Percentiles rank a stretch among this genome's conserved stretches.
These are phyloP conservation scores for Calocera viscosa DNA, from an alignment of 768 basidiomycete species.

Conservation along the genomic window DNA sequence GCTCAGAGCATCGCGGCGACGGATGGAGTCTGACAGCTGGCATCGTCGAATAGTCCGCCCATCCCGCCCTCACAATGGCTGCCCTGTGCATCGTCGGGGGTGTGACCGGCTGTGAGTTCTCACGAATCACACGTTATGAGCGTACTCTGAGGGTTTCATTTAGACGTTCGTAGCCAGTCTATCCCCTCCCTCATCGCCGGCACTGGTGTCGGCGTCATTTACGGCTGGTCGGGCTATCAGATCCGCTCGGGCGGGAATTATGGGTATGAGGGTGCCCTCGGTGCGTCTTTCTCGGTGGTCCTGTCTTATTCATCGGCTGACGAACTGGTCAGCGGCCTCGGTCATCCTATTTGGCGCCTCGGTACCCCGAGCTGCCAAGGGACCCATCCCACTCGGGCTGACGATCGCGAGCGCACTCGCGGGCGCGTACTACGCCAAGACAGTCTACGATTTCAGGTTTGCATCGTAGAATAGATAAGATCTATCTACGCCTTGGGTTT, in stretches of 20 bases:
- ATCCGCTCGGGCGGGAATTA: constrained; percentile 62
- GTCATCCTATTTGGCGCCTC: constrained; percentile 63
- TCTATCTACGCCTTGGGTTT: neutral
- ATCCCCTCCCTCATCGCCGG: constrained; percentile 76
- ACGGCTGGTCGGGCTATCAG: constrained; percentile 64
- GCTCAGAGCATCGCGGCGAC: neutral
- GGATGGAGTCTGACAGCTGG: neutral
- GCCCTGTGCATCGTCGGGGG: constrained; percentile 66
- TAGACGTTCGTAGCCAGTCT: constrained; percentile 58
- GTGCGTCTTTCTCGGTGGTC: constrained; percentile 24
- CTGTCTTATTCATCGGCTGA: neutral
- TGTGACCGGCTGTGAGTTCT: constrained; percentile 34
- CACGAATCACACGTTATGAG: no score
- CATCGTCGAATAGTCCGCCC: constrained; percentile 46
- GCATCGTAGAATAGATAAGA: neutral
- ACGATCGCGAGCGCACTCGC: constrained; percentile 48
- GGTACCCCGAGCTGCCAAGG: constrained; percentile 56
- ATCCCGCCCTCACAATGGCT: constrained; percentile 69
- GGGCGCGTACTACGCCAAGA: constrained; percentile 45
- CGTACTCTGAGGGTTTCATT: no score
- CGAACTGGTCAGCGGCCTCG: constrained; percentile 46
- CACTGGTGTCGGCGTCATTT: constrained; percentile 63
- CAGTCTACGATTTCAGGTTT: constrained; percentile 13
- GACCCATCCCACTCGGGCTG: constrained; percentile 56
- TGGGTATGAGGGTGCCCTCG: constrained; percentile 63